phyloP scores from a whole-genome alignment of 192 early-diverging fungal species.

The Phlyctochytrium planicorne region DNA sequence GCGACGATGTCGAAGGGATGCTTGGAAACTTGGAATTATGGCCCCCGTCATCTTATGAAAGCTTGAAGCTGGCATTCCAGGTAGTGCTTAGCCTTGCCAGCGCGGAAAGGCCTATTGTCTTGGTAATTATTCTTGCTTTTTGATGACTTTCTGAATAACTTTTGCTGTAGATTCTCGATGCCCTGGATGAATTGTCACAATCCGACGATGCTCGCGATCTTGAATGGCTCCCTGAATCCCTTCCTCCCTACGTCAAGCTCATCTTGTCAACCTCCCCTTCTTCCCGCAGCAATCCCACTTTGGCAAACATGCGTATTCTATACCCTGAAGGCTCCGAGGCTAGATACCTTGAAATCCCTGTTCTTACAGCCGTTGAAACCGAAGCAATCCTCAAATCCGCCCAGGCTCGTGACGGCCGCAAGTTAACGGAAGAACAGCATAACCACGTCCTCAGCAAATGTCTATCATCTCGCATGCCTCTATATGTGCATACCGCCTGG shows the following conservation, averaged over 20 bases:
- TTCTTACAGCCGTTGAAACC: conserved; percentile 9
- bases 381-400: conserved; percentile 4
- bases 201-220: conserved; percentile 22
- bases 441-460: conserved; percentile 13
- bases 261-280: conserved; percentile 22
- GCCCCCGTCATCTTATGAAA: conserved; percentile 25
- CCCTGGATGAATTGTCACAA: conserved; percentile 19
- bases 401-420: background rate
- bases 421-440: conserved; percentile 9
- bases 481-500: conserved; percentile 25
- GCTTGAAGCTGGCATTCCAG: conserved; percentile 24
- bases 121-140: conserved; percentile 16
- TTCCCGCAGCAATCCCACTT: conserved; percentile 16
- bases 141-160: background rate
- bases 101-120: conserved; percentile 8
- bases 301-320: conserved; percentile 7
- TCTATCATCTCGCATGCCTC: conserved; percentile 6
- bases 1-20: conserved; percentile 14
- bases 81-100: conserved; percentile 22
- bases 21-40: conserved; percentile 27
- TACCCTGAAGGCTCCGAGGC: conserved; percentile 8
- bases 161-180: conserved; percentile 20
- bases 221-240: conserved; percentile 19
- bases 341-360: conserved; percentile 22
- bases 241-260: conserved; percentile 23